A percentile compares a stretch with the other conserved stretches of the same genome.
Evolutionary conservation across 257 asterid species (phyloP).

Genomic region (Voacanga thouarsii): DNA sequence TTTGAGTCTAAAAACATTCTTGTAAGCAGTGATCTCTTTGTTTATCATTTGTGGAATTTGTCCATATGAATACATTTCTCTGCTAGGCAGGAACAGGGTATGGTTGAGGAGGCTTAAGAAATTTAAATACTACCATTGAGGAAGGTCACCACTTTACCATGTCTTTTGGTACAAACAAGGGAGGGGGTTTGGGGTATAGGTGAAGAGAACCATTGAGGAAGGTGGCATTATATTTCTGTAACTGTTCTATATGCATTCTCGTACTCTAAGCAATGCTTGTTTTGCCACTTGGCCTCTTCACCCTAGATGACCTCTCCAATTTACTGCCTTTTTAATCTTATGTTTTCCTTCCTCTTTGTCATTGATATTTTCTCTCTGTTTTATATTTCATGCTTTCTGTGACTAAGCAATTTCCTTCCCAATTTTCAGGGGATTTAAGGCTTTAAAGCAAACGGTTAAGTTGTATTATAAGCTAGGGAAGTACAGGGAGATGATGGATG

Average conservation of each 20-base stretch:
- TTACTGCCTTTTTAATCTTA: background rate
- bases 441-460: constrained; percentile 94
- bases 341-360: background rate
- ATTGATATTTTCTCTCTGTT: background rate
- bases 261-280: too few species aligned
- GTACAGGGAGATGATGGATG: constrained; percentile 94
- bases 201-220: background rate
- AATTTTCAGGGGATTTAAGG: constrained; percentile 91
- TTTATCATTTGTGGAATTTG: background rate
- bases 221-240: background rate
- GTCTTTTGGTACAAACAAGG: background rate
- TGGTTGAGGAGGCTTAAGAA: background rate
- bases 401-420: constrained; percentile 14
- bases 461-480: constrained; percentile 85
- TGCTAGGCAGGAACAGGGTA: background rate
- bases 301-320: background rate
- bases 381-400: background rate
- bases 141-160: background rate
- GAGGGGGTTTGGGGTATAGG: background rate
- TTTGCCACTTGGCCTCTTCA: too few species aligned
- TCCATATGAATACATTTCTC: background rate
- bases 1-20: background rate
- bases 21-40: background rate
- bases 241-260: background rate
- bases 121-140: background rate